Conservation (phyloP, 495 filamentous ascomycete genomes). For the Neurospora tetrasperma region DNA sequence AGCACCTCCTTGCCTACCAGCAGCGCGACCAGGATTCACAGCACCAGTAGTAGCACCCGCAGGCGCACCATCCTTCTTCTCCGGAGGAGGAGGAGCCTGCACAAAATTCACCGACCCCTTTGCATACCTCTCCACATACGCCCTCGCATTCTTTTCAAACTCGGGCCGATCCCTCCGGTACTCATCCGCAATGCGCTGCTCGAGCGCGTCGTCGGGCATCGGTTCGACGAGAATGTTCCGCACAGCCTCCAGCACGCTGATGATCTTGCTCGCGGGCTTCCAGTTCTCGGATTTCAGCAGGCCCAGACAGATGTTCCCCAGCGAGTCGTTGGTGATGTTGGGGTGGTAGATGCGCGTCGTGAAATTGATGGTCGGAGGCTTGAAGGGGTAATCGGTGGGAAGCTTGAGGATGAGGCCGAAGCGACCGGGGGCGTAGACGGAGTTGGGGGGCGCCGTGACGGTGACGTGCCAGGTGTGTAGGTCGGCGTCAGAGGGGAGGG, state of each 20-base stretch:
- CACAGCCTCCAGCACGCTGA: constrained; percentile 68
- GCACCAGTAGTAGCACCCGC: neutral
- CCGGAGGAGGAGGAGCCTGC: neutral
- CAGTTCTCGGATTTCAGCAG: constrained; percentile 83
- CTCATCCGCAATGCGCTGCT: constrained; percentile 76
- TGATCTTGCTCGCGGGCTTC: constrained; percentile 81
- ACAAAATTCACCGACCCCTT: constrained; percentile 27
- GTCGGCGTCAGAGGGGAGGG: constrained; percentile 58
- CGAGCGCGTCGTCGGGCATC: constrained; percentile 89
- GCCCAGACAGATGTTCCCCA: constrained; percentile 84
- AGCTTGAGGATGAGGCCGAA: constrained; percentile 71
- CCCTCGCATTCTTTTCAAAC: constrained; percentile 74
- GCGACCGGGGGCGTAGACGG: constrained; percentile 65
- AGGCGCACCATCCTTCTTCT: constrained; percentile 1
- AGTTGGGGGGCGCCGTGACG: constrained; percentile 63
- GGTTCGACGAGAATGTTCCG: constrained; percentile 72
- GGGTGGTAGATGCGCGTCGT: constrained; percentile 96
- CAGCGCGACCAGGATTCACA: neutral
- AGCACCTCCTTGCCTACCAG: neutral
- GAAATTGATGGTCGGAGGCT: constrained; percentile 78
- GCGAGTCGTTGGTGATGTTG: constrained; percentile 87
- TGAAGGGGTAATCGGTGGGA: constrained; percentile 89
- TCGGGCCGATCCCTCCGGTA: constrained; percentile 59
- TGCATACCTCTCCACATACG: constrained; percentile 77
- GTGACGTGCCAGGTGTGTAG: constrained; percentile 75